Conservation (phyloP, 2,329 filamentous ascomycete genomes). For the Ceratocystis colombiana region DNA sequence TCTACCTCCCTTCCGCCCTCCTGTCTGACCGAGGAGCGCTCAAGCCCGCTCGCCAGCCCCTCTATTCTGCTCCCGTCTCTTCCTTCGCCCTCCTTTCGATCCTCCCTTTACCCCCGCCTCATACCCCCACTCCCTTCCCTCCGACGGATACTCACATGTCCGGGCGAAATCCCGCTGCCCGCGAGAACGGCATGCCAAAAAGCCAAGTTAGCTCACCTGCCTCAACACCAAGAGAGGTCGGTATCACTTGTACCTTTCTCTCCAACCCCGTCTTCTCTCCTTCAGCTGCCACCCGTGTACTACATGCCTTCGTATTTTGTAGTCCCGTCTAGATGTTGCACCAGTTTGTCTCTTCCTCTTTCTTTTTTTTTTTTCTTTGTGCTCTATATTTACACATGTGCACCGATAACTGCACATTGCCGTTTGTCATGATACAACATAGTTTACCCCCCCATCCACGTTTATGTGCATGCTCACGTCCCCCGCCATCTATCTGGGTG, state of each 20-base stretch:
- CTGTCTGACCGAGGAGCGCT: conserved; percentile 1
- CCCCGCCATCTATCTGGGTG: too few species aligned
- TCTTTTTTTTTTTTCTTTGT: background rate
- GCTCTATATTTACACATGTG: background rate
- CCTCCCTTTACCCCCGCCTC: background rate
- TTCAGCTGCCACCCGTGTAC: background rate
- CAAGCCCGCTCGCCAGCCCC: conserved; percentile 1
- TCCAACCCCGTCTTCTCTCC: background rate
- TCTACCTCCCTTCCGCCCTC: too few species aligned
- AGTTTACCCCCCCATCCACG: background rate
- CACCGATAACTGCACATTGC: background rate
- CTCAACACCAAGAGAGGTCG: background rate
- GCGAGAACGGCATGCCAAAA: conserved; percentile 5
- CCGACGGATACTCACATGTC: background rate
- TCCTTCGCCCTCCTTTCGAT: background rate
- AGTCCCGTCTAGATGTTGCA: background rate
- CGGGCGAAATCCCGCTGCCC: background rate
- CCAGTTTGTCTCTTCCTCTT: background rate
- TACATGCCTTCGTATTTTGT: background rate
- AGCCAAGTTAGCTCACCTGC: background rate
- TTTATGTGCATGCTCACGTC: too few species aligned
- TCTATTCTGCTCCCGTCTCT: background rate
- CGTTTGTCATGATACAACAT: background rate
- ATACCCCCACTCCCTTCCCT: background rate
- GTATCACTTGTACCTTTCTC: background rate